phyloP scores from a whole-genome alignment of 192 early-diverging fungal genomes.

The Chytriomyces sp. region DNA sequence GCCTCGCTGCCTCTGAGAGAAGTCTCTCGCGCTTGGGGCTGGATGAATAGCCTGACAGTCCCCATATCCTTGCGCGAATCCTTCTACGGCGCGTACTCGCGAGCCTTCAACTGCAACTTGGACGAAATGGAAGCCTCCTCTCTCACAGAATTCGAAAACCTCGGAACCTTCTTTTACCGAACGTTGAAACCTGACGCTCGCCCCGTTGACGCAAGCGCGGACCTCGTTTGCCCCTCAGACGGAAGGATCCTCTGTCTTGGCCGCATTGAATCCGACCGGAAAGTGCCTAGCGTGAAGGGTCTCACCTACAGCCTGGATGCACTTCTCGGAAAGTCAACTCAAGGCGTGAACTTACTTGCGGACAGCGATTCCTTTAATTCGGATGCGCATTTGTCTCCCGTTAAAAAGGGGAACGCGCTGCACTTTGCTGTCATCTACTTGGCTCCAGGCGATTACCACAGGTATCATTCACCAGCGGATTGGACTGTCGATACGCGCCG shows the following conservation, averaged over 20 bases:
- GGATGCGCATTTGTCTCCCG: neutral
- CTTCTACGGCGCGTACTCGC: constrained; percentile 77
- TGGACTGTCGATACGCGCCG: constrained; percentile 87
- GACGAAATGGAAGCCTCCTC: constrained; percentile 90
- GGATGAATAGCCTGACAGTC: constrained; percentile 82
- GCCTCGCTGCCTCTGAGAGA: constrained; percentile 85
- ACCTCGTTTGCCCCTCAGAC: constrained; percentile 84
- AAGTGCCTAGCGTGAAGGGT: constrained; percentile 95
- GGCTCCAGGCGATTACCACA: constrained; percentile 98
- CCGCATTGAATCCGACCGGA: constrained; percentile 67
- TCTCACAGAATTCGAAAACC: constrained; percentile 77
- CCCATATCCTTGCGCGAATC: constrained; percentile 75
- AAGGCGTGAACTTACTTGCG: neutral
- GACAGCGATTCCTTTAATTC: neutral
- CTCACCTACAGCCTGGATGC: constrained; percentile 87
- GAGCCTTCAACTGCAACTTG: constrained; percentile 87
- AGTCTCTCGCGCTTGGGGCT: constrained; percentile 90
- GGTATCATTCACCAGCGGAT: constrained; percentile 96
- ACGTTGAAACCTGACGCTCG: constrained; percentile 77
- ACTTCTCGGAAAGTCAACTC: constrained; percentile 69
- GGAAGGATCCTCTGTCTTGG: constrained; percentile 91
- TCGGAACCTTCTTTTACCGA: constrained; percentile 93
- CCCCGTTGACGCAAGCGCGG: constrained; percentile 67
- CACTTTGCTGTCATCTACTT: constrained; percentile 94
- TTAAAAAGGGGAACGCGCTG: constrained; percentile 66